phyloP scores from a whole-genome alignment of 352 stramenopile species.

The Phytophthora citrophthora region DNA sequence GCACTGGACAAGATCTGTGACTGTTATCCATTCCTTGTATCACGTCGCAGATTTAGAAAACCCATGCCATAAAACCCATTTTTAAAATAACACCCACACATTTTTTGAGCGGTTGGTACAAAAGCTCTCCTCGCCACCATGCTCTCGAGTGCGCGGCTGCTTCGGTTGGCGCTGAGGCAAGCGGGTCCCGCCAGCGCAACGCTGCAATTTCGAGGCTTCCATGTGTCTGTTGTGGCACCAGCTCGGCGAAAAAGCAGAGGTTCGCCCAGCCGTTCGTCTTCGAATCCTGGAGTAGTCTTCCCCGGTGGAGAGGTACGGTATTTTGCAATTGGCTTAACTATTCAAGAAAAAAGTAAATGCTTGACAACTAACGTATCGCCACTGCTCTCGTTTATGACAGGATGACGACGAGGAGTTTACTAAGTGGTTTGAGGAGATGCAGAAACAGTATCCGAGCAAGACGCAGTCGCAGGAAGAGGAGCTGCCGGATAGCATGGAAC shows the following conservation, averaged over 20 bases:
- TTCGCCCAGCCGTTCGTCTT: constrained; percentile 18
- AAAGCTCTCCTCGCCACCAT: constrained; percentile 21
- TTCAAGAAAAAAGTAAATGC: neutral
- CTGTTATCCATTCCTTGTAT: too few relatives aligned
- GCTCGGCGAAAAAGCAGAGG: constrained; percentile 56
- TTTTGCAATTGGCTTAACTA: neutral
- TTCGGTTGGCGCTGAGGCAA: constrained; percentile 34
- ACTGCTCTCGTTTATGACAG: constrained; percentile 16
- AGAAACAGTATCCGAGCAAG: constrained; percentile 42
- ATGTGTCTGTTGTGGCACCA: constrained; percentile 41
- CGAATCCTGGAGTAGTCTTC: constrained; percentile 36
- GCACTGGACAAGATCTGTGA: too few relatives aligned
- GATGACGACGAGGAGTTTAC: constrained; percentile 47
- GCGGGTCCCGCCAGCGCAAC: constrained; percentile 6
- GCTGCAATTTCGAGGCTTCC: constrained; percentile 41
- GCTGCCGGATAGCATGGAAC: constrained; percentile 36
- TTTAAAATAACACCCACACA: too few relatives aligned
- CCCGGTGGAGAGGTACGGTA: constrained; percentile 37
- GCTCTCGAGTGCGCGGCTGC: constrained; percentile 22
- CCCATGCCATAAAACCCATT: neutral
- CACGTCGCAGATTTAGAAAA: too few relatives aligned
- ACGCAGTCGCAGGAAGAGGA: constrained; percentile 20
- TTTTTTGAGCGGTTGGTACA: constrained; percentile 31
- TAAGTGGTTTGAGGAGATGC: constrained; percentile 58
- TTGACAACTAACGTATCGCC: constrained; percentile 1